Evolutionary conservation across 2,329 filamentous ascomycete species (phyloP), one percentile per base, ranked within the genome.

Genomic region (Zymoseptoria pseudotritici): DNA sequence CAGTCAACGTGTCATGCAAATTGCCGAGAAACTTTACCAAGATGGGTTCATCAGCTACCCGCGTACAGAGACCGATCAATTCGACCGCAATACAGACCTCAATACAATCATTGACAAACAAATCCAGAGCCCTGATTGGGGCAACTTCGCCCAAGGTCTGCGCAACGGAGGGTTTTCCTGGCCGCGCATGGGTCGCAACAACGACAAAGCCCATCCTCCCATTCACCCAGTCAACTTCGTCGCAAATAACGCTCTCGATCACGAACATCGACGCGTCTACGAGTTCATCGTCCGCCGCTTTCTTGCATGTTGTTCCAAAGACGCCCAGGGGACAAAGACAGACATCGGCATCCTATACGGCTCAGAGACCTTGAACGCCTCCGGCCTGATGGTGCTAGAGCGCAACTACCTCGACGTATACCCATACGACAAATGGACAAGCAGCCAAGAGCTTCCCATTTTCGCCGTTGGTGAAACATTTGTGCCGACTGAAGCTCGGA

Each of bases 21-120:
- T 83, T 22, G 94, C 94, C 4, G 94, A 99, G 74, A 79, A 80
- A 4, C 83, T 99, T 2, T 99, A 99, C 78, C 92, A 91, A 54
- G 91, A 89, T 73, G 94, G 94, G 0, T 97, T 92, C 76, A 96
- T 99, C 75, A 97, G 92, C 74, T 99, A 99, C 74, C 94, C 94
- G 1, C 86, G 94, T 75, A 99, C 94, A 0, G 94, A 99, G 74
- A 99, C 94, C 0, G 94, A 99, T 73, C 89, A 93, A 31, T 99
- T 97, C 70, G 92, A 97, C 70, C 85, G 85, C 68, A 93, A 83
- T 4, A 97, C 97, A 78, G 87, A 97, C 71, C 80, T 99, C 20
- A 85, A 83, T 63, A 83, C 82, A 21, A 78, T 99, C 8, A 83
- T 97, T 19, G 85, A 90, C 68, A 97, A 95, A 70, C 94, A 99